Percentiles rank a stretch among this genome's conserved stretches.
Evolutionary conservation across 2,329 filamentous ascomycete species (phyloP).

Genomic region (Penicillium sp.): DNA sequence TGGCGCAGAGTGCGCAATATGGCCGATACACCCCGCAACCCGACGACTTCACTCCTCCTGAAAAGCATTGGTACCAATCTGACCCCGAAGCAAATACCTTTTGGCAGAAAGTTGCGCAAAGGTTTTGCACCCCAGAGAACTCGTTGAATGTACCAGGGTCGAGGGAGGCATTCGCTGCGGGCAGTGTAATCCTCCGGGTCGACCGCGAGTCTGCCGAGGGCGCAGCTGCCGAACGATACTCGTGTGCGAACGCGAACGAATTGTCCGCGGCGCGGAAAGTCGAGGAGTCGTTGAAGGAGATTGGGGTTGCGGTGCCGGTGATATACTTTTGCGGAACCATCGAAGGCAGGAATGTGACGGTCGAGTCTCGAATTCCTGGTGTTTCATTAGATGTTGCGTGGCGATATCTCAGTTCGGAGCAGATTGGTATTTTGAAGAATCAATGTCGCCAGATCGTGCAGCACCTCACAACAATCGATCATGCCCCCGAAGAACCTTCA

Average conservation of each 20-base stretch:
- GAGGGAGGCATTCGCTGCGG: conserved; percentile 44
- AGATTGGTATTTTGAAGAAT: conserved; percentile 43
- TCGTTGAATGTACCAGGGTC: conserved; percentile 39
- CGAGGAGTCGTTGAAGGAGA: conserved; percentile 40
- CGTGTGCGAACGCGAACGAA: conserved; percentile 47
- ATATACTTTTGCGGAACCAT: conserved; percentile 48
- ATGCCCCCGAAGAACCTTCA: conserved; percentile 37
- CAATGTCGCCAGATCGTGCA: conserved; percentile 46
- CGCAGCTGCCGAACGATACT: conserved; percentile 39
- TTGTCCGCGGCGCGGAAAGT: conserved; percentile 43
- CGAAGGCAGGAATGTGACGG: conserved; percentile 47
- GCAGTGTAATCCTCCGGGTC: conserved; percentile 46
- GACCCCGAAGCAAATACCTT: conserved; percentile 40
- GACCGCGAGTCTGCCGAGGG: conserved; percentile 39
- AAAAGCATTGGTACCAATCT: conserved; percentile 41
- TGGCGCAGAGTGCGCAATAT: conserved; percentile 41
- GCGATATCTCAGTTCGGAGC: conserved; percentile 42
- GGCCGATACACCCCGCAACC: conserved; percentile 43
- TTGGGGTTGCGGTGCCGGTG: conserved; percentile 43
- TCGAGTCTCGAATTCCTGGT: conserved; percentile 49
- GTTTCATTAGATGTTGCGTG: conserved; percentile 48
- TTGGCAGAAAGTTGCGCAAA: conserved; percentile 44
- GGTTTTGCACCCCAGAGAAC: conserved; percentile 41
- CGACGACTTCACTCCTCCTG: conserved; percentile 45
- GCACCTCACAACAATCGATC: conserved; percentile 36